Conservation (phyloP, 192 early-diverging fungal species). For the Ambispora gerdemannii region DNA sequence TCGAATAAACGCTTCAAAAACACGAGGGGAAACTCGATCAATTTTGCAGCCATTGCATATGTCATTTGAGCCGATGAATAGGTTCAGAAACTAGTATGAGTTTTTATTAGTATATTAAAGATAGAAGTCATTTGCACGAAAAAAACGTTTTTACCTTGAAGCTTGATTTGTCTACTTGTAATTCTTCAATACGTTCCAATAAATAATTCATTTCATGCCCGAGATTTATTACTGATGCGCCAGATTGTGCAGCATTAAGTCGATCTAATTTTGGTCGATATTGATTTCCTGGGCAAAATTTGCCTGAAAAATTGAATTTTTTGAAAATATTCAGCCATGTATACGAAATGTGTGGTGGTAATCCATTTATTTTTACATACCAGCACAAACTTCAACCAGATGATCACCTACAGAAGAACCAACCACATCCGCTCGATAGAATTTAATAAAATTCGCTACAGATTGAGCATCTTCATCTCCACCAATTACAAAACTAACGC, state of each 20-base stretch:
- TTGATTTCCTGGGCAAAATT: conserved; percentile 7
- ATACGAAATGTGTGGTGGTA: background rate
- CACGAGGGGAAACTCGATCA: conserved; percentile 14
- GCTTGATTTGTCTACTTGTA: no score
- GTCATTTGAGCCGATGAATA: conserved; percentile 62
- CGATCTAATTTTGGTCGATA: conserved; percentile 3
- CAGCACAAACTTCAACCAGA: conserved; percentile 49
- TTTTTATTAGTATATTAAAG: conserved; percentile 19
- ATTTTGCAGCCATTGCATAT: conserved; percentile 46
- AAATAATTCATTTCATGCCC: conserved; percentile 46
- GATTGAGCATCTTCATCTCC: conserved; percentile 44
- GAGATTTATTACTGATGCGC: conserved; percentile 48
- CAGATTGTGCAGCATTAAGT: conserved; percentile 56
- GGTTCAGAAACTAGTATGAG: conserved; percentile 52
- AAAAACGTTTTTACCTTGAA: background rate
- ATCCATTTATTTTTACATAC: conserved; percentile 27
- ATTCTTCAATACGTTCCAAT: conserved; percentile 33
- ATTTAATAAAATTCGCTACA: conserved; percentile 45
- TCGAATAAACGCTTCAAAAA: conserved; percentile 33
- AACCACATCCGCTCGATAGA: conserved; percentile 37
- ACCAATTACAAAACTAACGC: conserved; percentile 50
- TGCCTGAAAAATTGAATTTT: background rate
- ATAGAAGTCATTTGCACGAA: conserved; percentile 14
- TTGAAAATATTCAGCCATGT: background rate
- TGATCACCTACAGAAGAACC: conserved; percentile 48